Evolutionary conservation across 768 basidiomycete genomes (phyloP), one percentile per base, ranked within the genome.

Genomic region (Suillus subluteus): DNA sequence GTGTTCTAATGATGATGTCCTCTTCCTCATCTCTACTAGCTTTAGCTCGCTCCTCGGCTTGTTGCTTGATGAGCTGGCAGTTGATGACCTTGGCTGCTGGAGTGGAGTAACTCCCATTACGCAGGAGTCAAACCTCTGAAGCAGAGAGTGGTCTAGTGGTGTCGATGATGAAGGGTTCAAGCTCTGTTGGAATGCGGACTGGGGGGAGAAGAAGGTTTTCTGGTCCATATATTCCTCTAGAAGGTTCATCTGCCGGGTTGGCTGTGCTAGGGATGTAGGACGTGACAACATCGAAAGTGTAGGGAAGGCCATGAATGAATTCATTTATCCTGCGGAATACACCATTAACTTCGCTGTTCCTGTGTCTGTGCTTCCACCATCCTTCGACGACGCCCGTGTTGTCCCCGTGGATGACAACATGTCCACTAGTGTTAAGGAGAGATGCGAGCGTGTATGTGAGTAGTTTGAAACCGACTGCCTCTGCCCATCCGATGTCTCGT

Each of bases 351-450:
- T 63, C 56, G 0, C 4, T 40, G 67, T 79, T 80, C 1, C 68
- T 13, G 63, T 79, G 80, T 0, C 73, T 58, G 0, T 75, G 73
- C 3, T 76, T 81, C 72, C 72, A 71, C 79, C 80, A 81, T 0
- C 78, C 80, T 58, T 79, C 73, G 32, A 82, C 73, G 21, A 82
- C 78, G 1, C 79, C 80, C 9, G 63, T 43, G 71, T 82, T 78
- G 65, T 78, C 73, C 2, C 75, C 69, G n/a, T 58, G 68, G 23
- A 65, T 9, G 46, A 48, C 16, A 18, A 46, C 21, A 21, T 46
- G 16, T 18, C 44, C 4, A 9, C 4, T 4, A 46, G 3, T 46
- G 44, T 46, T 21, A 46, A 9, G 6, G 21, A 46, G 6, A 0
- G 44, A 18, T 2, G 44, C 44, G 38, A 71, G n/a, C 0, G 62